Evolutionary conservation across 371 early-diverging fungal genomes (phyloP).

Genomic region (Lichtheimia corymbifera): DNA sequence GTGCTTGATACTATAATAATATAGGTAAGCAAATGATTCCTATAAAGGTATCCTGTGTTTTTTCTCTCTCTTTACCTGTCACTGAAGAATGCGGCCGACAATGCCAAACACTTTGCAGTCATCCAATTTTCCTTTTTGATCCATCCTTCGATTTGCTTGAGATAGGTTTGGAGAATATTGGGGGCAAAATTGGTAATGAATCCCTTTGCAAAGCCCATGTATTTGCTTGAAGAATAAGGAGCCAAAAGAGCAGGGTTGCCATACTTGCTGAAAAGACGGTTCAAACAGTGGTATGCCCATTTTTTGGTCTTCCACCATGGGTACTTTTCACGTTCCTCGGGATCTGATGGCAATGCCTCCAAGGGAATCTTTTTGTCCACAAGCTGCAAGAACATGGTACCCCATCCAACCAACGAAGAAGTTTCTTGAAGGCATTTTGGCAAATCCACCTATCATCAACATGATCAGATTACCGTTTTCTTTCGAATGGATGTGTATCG

Average conservation of each 20-base stretch:
- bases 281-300: constrained; percentile 88
- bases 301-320: constrained; percentile 92
- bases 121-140: constrained; percentile 67
- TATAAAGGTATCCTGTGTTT: neutral
- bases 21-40: neutral
- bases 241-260: constrained; percentile 69
- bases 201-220: constrained; percentile 71
- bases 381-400: constrained; percentile 77
- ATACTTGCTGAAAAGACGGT: constrained; percentile 78
- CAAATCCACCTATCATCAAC: constrained; percentile 53
- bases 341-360: constrained; percentile 54
- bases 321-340: constrained; percentile 75
- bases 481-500: neutral
- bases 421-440: constrained; percentile 68
- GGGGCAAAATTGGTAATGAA: constrained; percentile 87
- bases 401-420: constrained; percentile 80
- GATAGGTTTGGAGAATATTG: constrained; percentile 76
- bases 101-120: constrained; percentile 53
- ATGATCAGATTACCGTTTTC: neutral
- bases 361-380: constrained; percentile 66
- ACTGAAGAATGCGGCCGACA: constrained; percentile 55
- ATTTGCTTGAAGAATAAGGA: constrained; percentile 54
- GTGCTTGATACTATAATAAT: constrained; percentile 68
- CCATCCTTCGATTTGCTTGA: constrained; percentile 76
- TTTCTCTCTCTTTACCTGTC: constrained; percentile 52